Evolutionary conservation across 495 filamentous ascomycete species (phyloP), one percentile per base, ranked within the genome.

Genomic region (Penicillium odoratum): DNA sequence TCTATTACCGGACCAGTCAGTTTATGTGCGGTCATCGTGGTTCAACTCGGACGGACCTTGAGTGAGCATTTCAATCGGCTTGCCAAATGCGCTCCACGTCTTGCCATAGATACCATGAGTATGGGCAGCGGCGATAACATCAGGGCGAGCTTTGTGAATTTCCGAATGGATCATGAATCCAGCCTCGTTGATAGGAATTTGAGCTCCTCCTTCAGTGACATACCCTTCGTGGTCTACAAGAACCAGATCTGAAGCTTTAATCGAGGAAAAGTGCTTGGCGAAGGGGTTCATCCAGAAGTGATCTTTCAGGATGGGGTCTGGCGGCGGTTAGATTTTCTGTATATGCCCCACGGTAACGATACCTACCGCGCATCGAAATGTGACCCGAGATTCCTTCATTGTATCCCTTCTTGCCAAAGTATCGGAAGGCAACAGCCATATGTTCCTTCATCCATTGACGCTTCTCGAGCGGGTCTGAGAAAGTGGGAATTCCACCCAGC

Each of bases 361-460:
- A 48, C 58, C 16, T 62, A 76, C 74, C 76, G 57, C 77, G 65
- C 66, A 83, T 77, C 29, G 71, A 83, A 55, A 83, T 84, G 64
- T 89, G 86, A 3, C 86, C 83, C 10, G 85, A 86, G 45, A 89
- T 80, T 4, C 88, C 88, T 61, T 90, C 87, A 51, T 85, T 86
- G 61, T 88, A 89, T 6, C 87, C 87, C 33, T 83, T 73, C 57
- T 85, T 85, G 13, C 85, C 86, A 61, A 90, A 91, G 66, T 86
- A 81, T 4, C 86, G 81, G 63, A 87, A 91, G n/a, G 85, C 87
- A 53, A 85, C 85, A 0, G 86, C 86, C 67, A 90, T 83, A 53
- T 86, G 85, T 64, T 89, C 84, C 59, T 88, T 90, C 59, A 87
- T 80, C 76, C 85, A 88, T 56, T 85, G 65, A 18, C 88, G 80